These are phyloP conservation scores for Phellopilus nigrolimitatus DNA, from an alignment of 1,284 basidiomycete species.

Conservation along the genomic window DNA sequence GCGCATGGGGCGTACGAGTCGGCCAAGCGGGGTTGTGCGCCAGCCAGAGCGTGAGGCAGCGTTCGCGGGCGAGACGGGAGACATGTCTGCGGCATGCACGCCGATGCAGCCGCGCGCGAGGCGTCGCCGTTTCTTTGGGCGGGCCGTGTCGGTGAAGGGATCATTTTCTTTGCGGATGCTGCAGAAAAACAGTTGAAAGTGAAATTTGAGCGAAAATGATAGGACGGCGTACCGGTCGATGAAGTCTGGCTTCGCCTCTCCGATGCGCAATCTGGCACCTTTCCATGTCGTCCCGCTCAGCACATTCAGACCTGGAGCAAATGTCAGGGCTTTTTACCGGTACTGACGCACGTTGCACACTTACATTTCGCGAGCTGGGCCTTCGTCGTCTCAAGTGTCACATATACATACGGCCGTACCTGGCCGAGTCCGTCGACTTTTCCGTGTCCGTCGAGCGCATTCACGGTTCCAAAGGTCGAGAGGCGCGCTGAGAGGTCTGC, in stretches of 20 bases:
- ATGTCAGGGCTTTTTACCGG: constrained; percentile 39
- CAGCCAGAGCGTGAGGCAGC: constrained; percentile 50
- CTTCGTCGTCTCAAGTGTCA: constrained; percentile 64
- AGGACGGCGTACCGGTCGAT: constrained; percentile 46
- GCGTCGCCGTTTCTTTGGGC: constrained; percentile 32
- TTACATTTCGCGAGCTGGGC: constrained; percentile 59
- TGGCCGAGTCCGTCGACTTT: constrained; percentile 56
- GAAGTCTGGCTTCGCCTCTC: constrained; percentile 73
- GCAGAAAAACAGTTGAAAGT: constrained; percentile 21
- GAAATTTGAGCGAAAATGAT: not conserved
- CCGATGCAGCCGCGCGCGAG: constrained; percentile 35
- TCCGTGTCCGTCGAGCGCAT: constrained; percentile 64
- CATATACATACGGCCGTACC: constrained; percentile 65
- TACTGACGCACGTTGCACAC: constrained; percentile 35
- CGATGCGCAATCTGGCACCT: constrained; percentile 74
- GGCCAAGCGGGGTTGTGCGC: constrained; percentile 60
- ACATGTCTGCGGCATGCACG: constrained; percentile 53
- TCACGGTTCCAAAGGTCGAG: constrained; percentile 62
- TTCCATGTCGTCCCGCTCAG: constrained; percentile 80
- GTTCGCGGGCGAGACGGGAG: constrained; percentile 50
- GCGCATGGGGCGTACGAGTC: constrained; percentile 57
- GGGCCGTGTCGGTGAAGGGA: constrained; percentile 32
- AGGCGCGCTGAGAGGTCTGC: constrained; percentile 57
- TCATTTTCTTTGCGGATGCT: constrained; percentile 36
- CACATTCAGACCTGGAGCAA: constrained; percentile 67